Conservation (phyloP, 2,329 filamentous ascomycete species). For the Dendrostoma leiphaemia region DNA sequence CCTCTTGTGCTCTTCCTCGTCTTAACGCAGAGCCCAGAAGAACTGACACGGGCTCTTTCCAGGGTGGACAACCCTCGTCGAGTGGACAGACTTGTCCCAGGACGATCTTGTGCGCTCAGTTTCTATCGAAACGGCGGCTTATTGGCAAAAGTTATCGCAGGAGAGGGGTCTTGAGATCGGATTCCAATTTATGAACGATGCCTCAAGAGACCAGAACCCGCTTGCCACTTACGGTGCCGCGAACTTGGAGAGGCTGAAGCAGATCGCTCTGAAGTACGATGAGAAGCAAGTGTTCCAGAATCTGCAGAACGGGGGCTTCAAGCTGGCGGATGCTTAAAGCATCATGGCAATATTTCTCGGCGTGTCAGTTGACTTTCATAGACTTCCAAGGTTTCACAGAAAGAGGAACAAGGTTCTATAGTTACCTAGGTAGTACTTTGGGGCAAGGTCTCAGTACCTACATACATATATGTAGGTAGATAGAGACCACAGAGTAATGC, state of each 20-base stretch:
- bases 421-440: too few species aligned
- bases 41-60: too few species aligned
- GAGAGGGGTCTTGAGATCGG: not conserved
- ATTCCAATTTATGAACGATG: slow-evolving; percentile 1
- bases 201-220: not conserved
- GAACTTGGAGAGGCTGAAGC: slow-evolving; percentile 14
- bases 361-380: too few species aligned
- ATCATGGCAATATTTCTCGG: too few species aligned
- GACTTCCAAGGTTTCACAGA: too few species aligned
- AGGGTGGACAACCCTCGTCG: slow-evolving; percentile 24
- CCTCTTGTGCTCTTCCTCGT: too few species aligned
- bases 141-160: slow-evolving; percentile 2
- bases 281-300: slow-evolving; percentile 25
- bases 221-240: not conserved
- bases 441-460: too few species aligned
- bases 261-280: slow-evolving; percentile 25
- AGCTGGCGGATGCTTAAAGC: too few species aligned
- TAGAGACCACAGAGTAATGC: too few species aligned
- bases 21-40: not conserved
- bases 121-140: slow-evolving; percentile 17
- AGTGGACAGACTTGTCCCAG: slow-evolving; percentile 20
- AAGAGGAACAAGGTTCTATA: too few species aligned
- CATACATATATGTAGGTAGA: too few species aligned
- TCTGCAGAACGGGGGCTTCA: slow-evolving; percentile 3
- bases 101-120: slow-evolving; percentile 19